Evolutionary conservation across 345 rosid genomes (phyloP), one percentile per base, ranked within the genome.

Genomic region (Brassica carinata): DNA sequence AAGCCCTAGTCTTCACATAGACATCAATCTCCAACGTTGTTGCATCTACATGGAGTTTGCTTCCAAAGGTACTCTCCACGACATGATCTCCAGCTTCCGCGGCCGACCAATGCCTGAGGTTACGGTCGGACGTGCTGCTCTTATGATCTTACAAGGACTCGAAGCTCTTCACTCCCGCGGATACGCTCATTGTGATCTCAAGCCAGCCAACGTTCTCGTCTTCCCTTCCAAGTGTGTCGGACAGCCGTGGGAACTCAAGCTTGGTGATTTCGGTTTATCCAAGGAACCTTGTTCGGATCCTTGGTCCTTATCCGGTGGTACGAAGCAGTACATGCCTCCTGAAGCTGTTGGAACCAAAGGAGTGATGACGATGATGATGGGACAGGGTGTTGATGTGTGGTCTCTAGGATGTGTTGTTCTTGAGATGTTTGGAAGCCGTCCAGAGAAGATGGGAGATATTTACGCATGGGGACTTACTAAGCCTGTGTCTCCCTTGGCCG

Each of bases 381-480:
- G 43, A 59, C 18, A 74, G 0, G 40, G 19, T 3, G 66, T 77
- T 40, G 80, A 77, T 43, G 18, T 76, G 27, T 76, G 79, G 79
- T 57, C 74, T 58, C n/a, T 76, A 27, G 79, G 79, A 19, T 76
- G 74, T 17, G 29, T 76, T 19, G 45, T 68, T 38, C 58, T 76
- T 29, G 3, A 68, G 74, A 77, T 77, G 80, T 77, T 69, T 61
- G 80, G 74, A n/a, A 57, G 66, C 23, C 2, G 43, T 26, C 13
- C 73, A n/a, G 2, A 14, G 58, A 38, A 26, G 59, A 57, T n/a
- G 67, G 14, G 57, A 66, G 4, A 34, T 6, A 1, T 1, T 34
- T 75, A 75, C 57, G 9, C 15, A 10, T 66, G 72, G 79, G 23
- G 55, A 53, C 57, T 75, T 67, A 29, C 40, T 0, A 3, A 5